These are phyloP conservation scores for Pharnaceum exiguum DNA, from an alignment of 148 eudicot species.

Conservation along the genomic window DNA sequence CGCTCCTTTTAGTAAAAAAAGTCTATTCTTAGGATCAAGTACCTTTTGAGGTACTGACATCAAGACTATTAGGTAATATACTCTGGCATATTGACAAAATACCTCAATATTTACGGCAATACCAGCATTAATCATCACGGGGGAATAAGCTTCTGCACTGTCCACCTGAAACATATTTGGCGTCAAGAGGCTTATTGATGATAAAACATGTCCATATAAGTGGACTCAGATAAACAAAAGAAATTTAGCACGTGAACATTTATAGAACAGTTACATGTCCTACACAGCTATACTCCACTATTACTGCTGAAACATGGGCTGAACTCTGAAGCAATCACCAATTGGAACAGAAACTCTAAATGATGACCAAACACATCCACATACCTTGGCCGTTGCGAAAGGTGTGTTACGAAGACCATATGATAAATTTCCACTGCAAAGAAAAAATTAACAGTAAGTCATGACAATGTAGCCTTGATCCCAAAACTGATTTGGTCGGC, in stretches of 20 bases:
- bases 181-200: background rate
- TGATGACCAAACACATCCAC: slow-evolving; percentile 7
- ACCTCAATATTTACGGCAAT: slow-evolving; percentile 76
- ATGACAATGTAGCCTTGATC: background rate
- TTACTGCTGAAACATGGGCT: too few relatives aligned
- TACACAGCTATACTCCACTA: too few relatives aligned
- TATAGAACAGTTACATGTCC: too few relatives aligned
- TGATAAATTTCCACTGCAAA: slow-evolving; percentile 72
- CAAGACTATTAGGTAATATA: background rate
- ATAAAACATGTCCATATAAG: background rate
- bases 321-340: too few relatives aligned
- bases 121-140: slow-evolving; percentile 63
- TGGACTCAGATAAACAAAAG: background rate
- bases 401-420: slow-evolving; percentile 86
- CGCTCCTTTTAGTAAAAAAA: slow-evolving; percentile 54
- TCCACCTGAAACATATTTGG: slow-evolving; percentile 43
- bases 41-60: background rate
- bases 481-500: background rate
- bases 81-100: background rate
- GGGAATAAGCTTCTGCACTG: slow-evolving; percentile 75
- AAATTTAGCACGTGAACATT: too few relatives aligned
- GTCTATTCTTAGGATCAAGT: slow-evolving; percentile 3
- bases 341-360: background rate
- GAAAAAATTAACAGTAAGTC: slow-evolving; percentile 1
- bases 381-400: slow-evolving; percentile 73